Evolutionary conservation across 2,329 filamentous ascomycete genomes (phyloP).

Genomic region (Alternaria longipes): DNA sequence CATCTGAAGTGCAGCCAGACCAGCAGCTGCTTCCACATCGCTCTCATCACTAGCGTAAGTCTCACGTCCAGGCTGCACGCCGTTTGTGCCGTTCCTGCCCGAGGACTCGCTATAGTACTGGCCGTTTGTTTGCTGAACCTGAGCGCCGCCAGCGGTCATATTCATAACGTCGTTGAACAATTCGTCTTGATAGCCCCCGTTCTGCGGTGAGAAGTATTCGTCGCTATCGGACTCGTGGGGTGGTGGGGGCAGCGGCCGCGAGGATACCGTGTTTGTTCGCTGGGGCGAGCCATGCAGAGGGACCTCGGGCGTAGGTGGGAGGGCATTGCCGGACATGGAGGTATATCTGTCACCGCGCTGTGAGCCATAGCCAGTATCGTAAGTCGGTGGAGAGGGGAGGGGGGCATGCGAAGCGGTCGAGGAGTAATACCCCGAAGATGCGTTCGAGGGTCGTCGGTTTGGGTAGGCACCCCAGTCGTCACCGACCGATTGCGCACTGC

Average conservation of each 20-base stretch:
- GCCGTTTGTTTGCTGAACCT: conserved; percentile 48
- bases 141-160: conserved; percentile 48
- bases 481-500: conserved; percentile 41
- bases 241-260: conserved; percentile 69
- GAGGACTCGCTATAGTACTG: conserved; percentile 39
- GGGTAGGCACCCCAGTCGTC: conserved; percentile 50
- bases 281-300: conserved; percentile 61
- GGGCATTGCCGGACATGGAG: conserved; percentile 49
- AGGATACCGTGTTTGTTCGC: conserved; percentile 62
- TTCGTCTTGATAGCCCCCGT: conserved; percentile 60
- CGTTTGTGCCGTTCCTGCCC: conserved; percentile 57
- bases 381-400: conserved; percentile 46
- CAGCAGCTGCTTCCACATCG: conserved; percentile 86
- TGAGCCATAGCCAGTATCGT: conserved; percentile 41
- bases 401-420: conserved; percentile 44
- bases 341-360: conserved; percentile 43
- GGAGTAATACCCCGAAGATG: conserved; percentile 44
- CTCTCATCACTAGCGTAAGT: conserved; percentile 71
- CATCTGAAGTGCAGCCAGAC: conserved; percentile 82
- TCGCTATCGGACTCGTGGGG: conserved; percentile 61
- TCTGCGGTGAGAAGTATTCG: conserved; percentile 51
- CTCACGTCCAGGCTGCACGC: conserved; percentile 46
- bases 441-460: conserved; percentile 37
- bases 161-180: conserved; percentile 66
- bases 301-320: conserved; percentile 60